Base-by-base conservation (phyloP, 1,139 yeast species). In the Sugiyamaella novakii region DNA sequence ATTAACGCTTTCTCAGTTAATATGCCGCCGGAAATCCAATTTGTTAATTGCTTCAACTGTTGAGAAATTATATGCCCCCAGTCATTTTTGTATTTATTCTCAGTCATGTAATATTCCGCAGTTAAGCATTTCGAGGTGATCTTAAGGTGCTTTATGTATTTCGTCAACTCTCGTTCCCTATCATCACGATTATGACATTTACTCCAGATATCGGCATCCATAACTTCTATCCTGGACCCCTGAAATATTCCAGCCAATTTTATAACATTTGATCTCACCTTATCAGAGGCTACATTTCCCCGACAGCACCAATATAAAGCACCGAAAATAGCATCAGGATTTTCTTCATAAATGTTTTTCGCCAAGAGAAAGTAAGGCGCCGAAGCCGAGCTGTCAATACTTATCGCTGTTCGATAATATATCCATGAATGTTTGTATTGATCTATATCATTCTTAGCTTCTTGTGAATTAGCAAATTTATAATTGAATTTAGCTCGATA, bases 381-480 rank as follows among this genome's bases (percentile, higher is more conserved):
- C 1, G 55, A 54, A 7, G 45, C 33, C 3, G 28, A 10, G 10
- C 33, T 22, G 19, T 30, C 49, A 24, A 33, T 49, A 4, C 39
- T 50, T 10, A 49, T 34, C 12, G 62, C 60, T 1, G 56, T 48
- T 1, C 52, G 37, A 48, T 60, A 60, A 43, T 60, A 60, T 15
- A 52, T 48, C 18, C 35, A 31, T 2, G 63, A 57, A 33, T 59
- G 57, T 7, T 49, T 44, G 36, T 48, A 54, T 15, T 27, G 22
- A 8, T 42, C 37, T n/a, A 43, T 49, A 11, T 36, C 28, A 7
- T 30, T 43, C 17, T 46, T 41, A 14, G 39, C 21, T n/a, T n/a
- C n/a, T n/a, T n/a, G n/a, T n/a, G n/a, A n/a, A n/a, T n/a, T n/a
- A n/a, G n/a, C n/a, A n/a, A n/a, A n/a, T n/a, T n/a, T n/a, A n/a